Base-by-base conservation (phyloP, 352 stramenopile genomes). In the Pythium scleroteichum region DNA sequence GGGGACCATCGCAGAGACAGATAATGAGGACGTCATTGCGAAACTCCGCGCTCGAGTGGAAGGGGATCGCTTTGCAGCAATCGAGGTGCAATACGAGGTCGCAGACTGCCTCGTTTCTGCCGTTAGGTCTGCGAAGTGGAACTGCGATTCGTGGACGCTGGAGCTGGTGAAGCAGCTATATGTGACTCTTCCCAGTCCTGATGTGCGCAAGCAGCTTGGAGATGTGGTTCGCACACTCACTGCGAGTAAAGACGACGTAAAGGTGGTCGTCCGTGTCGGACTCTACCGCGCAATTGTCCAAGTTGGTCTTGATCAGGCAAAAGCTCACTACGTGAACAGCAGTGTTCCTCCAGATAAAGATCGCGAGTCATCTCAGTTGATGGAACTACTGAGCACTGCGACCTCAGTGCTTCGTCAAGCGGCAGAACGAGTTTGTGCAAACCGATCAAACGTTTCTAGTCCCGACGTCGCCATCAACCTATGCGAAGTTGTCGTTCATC, bases 131-230 rank as follows among this genome's bases (percentile, higher is more conserved):
- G 3, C 24, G 52, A 2, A 19, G 6, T 3, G 24, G 29, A 2
- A 19, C 82, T 1, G 27, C 1, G 45, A 62, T 6, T 17, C 66
- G 8, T 33, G 53, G 6, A 48, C 64, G 17, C 27, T 88, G 22
- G 66, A 81, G n/a, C 52, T 90, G 16, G 40, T 87, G 40, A 89
- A 90, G 69, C 83, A 92, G 46, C 77, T 90, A 50, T 92, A 90
- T 55, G 80, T 90, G 64, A 90, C 78, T 33, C 62, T 90, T 10
- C n/a, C 35, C 0, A 59, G 68, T 26, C 32, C 42, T 40, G 24
- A 42, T 2, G 46, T 70, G 26, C 76, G 76, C 16, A 53, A 75
- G 16, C 46, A 66, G 29, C 55, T 90, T 14, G 68, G 74, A 16
- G 46, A 59, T 13, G 69, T 55, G 8, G 49, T 92, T 10, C 22